These are phyloP conservation scores for Populus alba DNA, from an alignment of 345 rosid species.

Conservation along the genomic window DNA sequence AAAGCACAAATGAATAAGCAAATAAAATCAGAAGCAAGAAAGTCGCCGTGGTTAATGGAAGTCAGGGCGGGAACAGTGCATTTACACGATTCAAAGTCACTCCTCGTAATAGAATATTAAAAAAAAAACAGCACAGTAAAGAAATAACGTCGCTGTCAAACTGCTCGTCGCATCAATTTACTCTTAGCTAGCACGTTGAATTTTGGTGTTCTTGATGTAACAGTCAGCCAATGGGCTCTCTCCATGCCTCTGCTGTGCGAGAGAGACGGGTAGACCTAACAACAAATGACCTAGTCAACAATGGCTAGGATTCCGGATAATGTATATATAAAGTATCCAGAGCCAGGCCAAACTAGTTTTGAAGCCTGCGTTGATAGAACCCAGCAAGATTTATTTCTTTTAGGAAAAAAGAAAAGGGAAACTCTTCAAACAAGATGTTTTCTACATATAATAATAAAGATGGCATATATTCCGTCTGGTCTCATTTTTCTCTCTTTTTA, in stretches of 20 bases:
- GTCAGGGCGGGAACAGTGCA: conserved; percentile 28
- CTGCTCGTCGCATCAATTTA: conserved; percentile 40
- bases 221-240: neutral
- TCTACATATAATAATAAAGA: neutral
- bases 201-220: neutral
- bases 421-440: too few species aligned
- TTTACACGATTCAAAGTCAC: neutral
- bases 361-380: neutral
- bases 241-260: neutral
- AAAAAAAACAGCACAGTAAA: neutral
- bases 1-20: neutral
- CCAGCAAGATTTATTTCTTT: neutral
- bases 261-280: neutral
- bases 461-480: neutral
- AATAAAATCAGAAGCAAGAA: neutral
- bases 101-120: neutral
- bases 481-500: too few species aligned
- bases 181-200: neutral
- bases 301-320: neutral
- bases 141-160: conserved; percentile 14
- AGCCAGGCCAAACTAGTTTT: neutral
- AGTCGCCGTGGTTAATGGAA: conserved; percentile 38
- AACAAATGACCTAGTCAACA: conserved; percentile 22
- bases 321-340: neutral
- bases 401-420: too few species aligned